Percentiles rank a stretch among this genome's conserved stretches.
Evolutionary conservation across 768 basidiomycete species (phyloP).

Genomic region (Dacryopinax spathularia): DNA sequence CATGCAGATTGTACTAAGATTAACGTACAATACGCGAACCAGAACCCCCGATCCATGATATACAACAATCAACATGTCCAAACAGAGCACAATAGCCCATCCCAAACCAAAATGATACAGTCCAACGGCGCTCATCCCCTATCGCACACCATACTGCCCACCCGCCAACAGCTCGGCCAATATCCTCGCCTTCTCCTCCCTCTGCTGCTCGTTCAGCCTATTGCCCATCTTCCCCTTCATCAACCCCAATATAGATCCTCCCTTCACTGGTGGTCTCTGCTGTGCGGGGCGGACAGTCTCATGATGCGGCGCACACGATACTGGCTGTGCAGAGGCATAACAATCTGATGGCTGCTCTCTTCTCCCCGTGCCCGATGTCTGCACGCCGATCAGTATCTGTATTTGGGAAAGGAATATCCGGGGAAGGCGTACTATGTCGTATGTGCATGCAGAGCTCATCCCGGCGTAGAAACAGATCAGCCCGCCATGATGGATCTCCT

Average conservation of each 20-base stretch:
- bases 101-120: too few species aligned
- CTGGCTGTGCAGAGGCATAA: not conserved
- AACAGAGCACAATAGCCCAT: too few species aligned
- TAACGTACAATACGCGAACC: too few species aligned
- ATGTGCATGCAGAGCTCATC: not conserved
- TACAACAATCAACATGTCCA: not conserved
- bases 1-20: not conserved
- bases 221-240: conserved; percentile 1
- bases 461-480: not conserved
- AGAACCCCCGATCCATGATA: too few species aligned
- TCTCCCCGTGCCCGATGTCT: not conserved
- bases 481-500: not conserved
- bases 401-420: not conserved
- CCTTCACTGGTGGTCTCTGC: not conserved
- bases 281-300: not conserved
- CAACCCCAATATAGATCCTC: not conserved
- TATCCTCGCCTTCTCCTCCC: not conserved
- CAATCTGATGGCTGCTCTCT: not conserved
- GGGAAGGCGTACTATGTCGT: not conserved
- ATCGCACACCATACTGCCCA: not conserved
- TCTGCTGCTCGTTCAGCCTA: not conserved
- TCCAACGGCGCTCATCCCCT: not conserved
- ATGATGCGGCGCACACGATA: not conserved
- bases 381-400: not conserved
- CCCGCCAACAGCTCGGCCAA: not conserved